Percentiles rank a stretch among this genome's conserved stretches.
Conservation (phyloP, 2,329 filamentous ascomycete genomes). For the Achaetomium macrosporum region DNA sequence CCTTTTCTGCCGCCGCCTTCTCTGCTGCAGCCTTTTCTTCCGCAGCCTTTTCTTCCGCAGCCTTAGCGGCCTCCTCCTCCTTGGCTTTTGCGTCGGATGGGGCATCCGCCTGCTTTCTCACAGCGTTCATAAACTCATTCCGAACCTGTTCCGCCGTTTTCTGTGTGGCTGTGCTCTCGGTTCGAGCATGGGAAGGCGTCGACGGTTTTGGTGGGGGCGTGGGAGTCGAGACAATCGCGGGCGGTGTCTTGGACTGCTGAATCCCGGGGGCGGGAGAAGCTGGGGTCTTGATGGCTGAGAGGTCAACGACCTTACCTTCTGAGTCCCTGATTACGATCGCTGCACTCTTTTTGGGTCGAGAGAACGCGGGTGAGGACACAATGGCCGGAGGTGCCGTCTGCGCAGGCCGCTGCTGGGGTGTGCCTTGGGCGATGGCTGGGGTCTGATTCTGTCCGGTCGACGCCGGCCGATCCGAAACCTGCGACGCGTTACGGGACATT, state of each 20-base stretch:
- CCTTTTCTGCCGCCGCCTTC: conserved; percentile 31
- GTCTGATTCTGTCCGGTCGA: conserved; percentile 58
- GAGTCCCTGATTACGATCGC: conserved; percentile 81
- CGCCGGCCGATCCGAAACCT: conserved; percentile 62
- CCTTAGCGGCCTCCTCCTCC: conserved; percentile 19
- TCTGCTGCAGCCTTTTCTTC: conserved; percentile 33
- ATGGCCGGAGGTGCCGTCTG: conserved; percentile 41
- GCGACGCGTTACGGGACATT: conserved; percentile 82
- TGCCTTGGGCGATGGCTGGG: conserved; percentile 54
- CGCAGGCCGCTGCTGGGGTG: conserved; percentile 58
- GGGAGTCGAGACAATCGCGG: conserved; percentile 66
- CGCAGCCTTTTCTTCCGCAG: conserved; percentile 28
- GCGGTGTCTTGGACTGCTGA: conserved; percentile 58
- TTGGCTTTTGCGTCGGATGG: conserved; percentile 13
- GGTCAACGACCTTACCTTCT: conserved; percentile 69
- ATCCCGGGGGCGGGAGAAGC: conserved; percentile 50
- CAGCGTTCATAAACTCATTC: conserved; percentile 74
- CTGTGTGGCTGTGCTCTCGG: conserved; percentile 59
- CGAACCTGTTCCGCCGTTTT: conserved; percentile 79
- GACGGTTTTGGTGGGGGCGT: conserved; percentile 74
- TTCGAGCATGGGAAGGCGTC: conserved; percentile 62
- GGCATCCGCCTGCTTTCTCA: conserved; percentile 53
- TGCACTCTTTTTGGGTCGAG: conserved; percentile 60
- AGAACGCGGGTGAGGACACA: conserved; percentile 38
- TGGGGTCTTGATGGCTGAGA: conserved; percentile 53